These are phyloP conservation scores for Sinapis alba DNA, from an alignment of 441 rosid genomes.

Conservation along the genomic window DNA sequence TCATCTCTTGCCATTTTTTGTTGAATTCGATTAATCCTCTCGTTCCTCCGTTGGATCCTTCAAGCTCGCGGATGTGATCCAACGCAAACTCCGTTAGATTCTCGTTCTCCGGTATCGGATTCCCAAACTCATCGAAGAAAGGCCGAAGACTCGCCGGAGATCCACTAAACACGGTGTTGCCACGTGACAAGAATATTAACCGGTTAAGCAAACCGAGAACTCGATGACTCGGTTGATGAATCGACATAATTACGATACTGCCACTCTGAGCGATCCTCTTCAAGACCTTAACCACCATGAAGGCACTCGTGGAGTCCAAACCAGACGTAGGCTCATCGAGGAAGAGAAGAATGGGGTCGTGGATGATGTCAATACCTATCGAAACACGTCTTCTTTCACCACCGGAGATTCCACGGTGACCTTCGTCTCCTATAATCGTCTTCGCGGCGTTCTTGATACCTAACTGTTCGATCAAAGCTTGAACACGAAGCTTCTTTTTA, in stretches of 20 bases:
- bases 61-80: conserved; percentile 73
- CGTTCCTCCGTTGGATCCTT: conserved; percentile 79
- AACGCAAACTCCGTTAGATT: conserved; percentile 77
- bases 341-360: conserved; percentile 74
- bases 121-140: conserved; percentile 70
- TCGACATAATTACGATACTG: conserved; percentile 78
- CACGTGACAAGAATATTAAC: conserved; percentile 70
- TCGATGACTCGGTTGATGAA: conserved; percentile 83
- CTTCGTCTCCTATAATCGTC: conserved; percentile 87
- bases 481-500: conserved; percentile 66
- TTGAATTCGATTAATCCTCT: conserved; percentile 72
- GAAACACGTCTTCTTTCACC: conserved; percentile 88
- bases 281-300: conserved; percentile 82
- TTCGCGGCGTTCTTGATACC: conserved; percentile 74
- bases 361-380: conserved; percentile 80
- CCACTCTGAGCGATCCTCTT: conserved; percentile 83
- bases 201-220: conserved; percentile 73
- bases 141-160: conserved; percentile 51
- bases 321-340: conserved; percentile 91
- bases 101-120: conserved; percentile 75
- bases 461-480: conserved; percentile 70
- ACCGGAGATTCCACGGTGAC: conserved; percentile 82
- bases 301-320: conserved; percentile 86
- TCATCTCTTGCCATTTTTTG: conserved; percentile 67
- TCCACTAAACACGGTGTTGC: conserved; percentile 79